Conservation (phyloP, 2,329 filamentous ascomycete species). For the Trichoderma sp. region DNA sequence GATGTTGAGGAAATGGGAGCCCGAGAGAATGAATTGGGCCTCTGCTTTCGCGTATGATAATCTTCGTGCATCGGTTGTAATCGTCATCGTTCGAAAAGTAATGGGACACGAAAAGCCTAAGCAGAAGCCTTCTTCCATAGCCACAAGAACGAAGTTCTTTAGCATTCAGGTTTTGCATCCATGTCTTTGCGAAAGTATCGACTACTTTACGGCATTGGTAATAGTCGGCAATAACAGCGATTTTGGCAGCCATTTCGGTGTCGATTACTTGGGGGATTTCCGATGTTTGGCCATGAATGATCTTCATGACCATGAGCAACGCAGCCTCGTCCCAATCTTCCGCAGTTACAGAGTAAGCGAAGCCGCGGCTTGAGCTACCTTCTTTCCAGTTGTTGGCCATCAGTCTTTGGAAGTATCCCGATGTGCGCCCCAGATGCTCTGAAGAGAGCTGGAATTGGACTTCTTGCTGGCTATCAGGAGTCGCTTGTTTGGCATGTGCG, state of each 20-base stretch:
- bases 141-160: neutral
- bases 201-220: conserved; percentile 49
- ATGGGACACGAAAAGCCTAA: neutral
- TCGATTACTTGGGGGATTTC: conserved; percentile 44
- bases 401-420: conserved; percentile 32
- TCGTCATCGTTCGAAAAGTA: too few relatives aligned
- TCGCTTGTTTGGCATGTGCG: neutral
- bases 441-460: conserved; percentile 37
- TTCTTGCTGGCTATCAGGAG: neutral
- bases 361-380: neutral
- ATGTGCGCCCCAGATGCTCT: conserved; percentile 43
- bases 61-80: neutral
- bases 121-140: neutral
- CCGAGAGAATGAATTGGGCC: neutral
- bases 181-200: conserved; percentile 41
- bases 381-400: conserved; percentile 26
- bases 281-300: conserved; percentile 48
- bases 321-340: conserved; percentile 42
- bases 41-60: neutral
- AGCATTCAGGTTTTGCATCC: neutral
- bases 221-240: conserved; percentile 50
- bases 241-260: conserved; percentile 47
- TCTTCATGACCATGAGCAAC: conserved; percentile 48
- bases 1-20: neutral
- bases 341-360: conserved; percentile 15